These are phyloP conservation scores for Paramecium bursaria DNA, from an alignment of 73 alveolate species.

Conservation along the genomic window DNA sequence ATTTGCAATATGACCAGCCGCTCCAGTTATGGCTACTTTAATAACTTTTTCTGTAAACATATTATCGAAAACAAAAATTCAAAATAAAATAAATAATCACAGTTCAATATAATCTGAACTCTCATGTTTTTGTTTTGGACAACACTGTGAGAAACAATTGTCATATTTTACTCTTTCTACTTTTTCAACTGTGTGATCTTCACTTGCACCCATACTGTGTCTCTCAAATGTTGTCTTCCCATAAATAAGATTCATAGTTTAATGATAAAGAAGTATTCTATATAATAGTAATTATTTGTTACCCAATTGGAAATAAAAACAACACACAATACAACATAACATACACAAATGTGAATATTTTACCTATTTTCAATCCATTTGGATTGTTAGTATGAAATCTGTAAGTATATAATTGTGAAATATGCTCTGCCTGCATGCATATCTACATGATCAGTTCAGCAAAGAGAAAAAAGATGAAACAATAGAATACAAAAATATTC, in stretches of 20 bases:
- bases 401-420: too few relatives aligned
- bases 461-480: slow-evolving; percentile 59
- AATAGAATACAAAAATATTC: slow-evolving; percentile 66
- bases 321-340: neutral
- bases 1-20: slow-evolving; percentile 70
- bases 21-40: slow-evolving; percentile 69
- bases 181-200: neutral
- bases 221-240: slow-evolving; percentile 58
- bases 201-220: slow-evolving; percentile 49
- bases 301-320: slow-evolving; percentile 43
- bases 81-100: slow-evolving; percentile 14
- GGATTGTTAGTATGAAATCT: neutral
- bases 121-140: slow-evolving; percentile 27
- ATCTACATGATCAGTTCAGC: slow-evolving; percentile 42
- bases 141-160: neutral
- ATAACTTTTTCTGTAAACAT: slow-evolving; percentile 38
- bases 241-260: slow-evolving; percentile 2
- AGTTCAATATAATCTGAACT: slow-evolving; percentile 45
- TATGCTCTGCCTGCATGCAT: slow-evolving; percentile 27
- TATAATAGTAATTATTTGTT: neutral
- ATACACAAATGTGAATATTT: slow-evolving; percentile 54
- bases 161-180: neutral
- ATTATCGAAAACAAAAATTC: neutral
- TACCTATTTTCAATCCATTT: slow-evolving; percentile 1
- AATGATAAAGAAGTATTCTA: slow-evolving; percentile 12